Evolutionary conservation across 129 eudicot species (phyloP).

Genomic region (Calendula officinalis): DNA sequence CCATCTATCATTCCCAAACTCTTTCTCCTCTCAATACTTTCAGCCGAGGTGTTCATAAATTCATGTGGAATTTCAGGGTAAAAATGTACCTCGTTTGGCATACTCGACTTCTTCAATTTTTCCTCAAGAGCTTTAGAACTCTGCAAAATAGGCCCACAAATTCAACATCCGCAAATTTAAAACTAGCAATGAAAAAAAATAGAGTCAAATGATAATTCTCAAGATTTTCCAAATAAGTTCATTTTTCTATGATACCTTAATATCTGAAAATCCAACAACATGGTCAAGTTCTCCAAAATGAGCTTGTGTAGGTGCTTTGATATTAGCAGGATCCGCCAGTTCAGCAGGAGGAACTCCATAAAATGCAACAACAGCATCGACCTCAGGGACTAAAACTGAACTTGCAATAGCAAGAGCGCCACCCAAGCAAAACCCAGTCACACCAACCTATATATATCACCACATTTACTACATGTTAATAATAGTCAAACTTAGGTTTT

Average conservation of each 20-base stretch:
- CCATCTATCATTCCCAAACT: constrained; percentile 66
- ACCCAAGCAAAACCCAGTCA: constrained; percentile 97
- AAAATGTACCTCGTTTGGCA: constrained; percentile 63
- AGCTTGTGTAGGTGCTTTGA: constrained; percentile 88
- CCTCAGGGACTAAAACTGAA: constrained; percentile 67
- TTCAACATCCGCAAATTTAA: neutral
- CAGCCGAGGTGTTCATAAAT: constrained; percentile 84
- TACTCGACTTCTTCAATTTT: constrained; percentile 72
- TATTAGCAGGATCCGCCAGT: constrained; percentile 76
- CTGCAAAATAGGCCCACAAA: constrained; percentile 41
- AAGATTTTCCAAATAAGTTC: too few species aligned
- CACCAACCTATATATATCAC: constrained; percentile 62
- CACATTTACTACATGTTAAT: constrained; percentile 7
- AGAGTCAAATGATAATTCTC: too few species aligned
- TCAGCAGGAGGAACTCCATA: constrained; percentile 89
- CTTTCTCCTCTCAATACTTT: constrained; percentile 68
- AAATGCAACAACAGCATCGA: constrained; percentile 88
- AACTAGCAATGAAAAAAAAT: too few species aligned
- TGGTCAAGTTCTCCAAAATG: constrained; percentile 86
- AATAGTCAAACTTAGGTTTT: too few species aligned
- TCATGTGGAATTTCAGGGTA: constrained; percentile 77
- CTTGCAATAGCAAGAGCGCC: constrained; percentile 97
- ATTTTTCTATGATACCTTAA: constrained; percentile 43
- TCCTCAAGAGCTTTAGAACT: constrained; percentile 80
- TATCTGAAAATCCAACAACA: constrained; percentile 79